phyloP scores from a whole-genome alignment of 345 rosid genomes.

The Camelina neglecta region DNA sequence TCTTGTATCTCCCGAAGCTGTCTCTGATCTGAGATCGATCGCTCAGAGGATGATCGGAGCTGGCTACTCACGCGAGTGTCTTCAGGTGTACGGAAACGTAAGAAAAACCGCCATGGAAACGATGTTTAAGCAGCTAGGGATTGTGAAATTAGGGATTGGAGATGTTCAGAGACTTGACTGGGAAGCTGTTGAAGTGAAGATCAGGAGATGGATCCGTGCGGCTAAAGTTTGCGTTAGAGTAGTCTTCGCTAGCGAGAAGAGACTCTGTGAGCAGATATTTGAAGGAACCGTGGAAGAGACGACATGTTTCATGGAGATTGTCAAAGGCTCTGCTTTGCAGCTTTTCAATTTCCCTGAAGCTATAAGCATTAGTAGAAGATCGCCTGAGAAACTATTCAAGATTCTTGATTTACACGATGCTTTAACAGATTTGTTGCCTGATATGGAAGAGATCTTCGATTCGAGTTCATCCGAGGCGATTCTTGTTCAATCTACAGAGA shows the following conservation, averaged over 20 bases:
- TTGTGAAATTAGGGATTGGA: constrained; percentile 87
- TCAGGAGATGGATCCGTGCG: constrained; percentile 89
- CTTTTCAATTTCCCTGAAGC: constrained; percentile 93
- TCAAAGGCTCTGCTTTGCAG: constrained; percentile 79
- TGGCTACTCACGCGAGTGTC: constrained; percentile 38
- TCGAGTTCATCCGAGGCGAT: constrained; percentile 59
- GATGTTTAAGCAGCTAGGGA: constrained; percentile 67
- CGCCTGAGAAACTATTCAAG: constrained; percentile 94
- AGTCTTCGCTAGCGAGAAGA: constrained; percentile 85
- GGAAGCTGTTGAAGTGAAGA: constrained; percentile 78
- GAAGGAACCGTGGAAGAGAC: constrained; percentile 65
- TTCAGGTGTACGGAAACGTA: constrained; percentile 72
- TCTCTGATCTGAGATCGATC: constrained; percentile 42
- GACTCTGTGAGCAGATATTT: constrained; percentile 77
- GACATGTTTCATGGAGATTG: constrained; percentile 88
- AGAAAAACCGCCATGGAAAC: constrained; percentile 79
- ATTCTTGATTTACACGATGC: constrained; percentile 91
- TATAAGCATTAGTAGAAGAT: constrained; percentile 85
- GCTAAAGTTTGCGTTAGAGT: constrained; percentile 76
- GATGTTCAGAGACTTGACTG: constrained; percentile 89
- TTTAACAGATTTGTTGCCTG: constrained; percentile 71
- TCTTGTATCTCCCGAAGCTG: constrained; percentile 39
- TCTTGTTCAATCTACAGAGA: constrained; percentile 86
- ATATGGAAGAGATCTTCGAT: constrained; percentile 76
- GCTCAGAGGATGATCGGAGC: constrained; percentile 44